Percentiles rank a stretch among this genome's conserved stretches.
Conservation (phyloP, 495 filamentous ascomycete genomes). For the Xanthoparmelia taractica region DNA sequence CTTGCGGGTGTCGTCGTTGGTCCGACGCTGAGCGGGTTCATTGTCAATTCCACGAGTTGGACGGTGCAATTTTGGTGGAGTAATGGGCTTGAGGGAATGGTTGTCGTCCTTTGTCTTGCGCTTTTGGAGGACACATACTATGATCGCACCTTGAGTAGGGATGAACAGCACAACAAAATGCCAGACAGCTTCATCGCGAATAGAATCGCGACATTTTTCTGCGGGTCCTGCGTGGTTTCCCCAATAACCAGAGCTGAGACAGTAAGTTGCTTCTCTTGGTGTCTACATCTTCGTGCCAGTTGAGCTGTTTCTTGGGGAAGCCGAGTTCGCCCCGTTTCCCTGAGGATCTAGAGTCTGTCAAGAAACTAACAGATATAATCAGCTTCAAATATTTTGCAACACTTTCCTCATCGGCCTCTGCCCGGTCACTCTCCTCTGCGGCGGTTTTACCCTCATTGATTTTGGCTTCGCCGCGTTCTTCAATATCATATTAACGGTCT, state of each 20-base stretch:
- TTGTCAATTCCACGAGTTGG: neutral
- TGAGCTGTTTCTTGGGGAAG: too few relatives aligned
- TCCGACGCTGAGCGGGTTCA: neutral
- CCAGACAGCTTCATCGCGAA: neutral
- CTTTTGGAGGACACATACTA: neutral
- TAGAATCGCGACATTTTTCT: neutral
- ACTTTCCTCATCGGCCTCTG: neutral
- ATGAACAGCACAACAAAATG: neutral
- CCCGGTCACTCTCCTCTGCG: slow-evolving; percentile 18
- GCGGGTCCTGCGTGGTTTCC: neutral
- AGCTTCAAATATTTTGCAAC: neutral
- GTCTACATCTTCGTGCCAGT: too few relatives aligned
- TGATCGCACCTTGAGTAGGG: neutral
- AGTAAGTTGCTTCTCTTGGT: neutral
- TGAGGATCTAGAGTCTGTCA: neutral
- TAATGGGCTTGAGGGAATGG: neutral
- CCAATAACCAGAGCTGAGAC: neutral
- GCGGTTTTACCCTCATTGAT: slow-evolving; percentile 26
- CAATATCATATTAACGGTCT: slow-evolving; percentile 34
- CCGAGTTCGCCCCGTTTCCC: too few relatives aligned
- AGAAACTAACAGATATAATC: neutral
- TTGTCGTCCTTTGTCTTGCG: neutral
- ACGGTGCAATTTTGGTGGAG: neutral
- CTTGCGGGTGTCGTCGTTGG: neutral
- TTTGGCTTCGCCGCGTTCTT: slow-evolving; percentile 35